Percentiles rank a stretch among this genome's conserved stretches.
These are phyloP conservation scores for Cicer cuneatum DNA, from an alignment of 306 rosid species.

Conservation along the genomic window DNA sequence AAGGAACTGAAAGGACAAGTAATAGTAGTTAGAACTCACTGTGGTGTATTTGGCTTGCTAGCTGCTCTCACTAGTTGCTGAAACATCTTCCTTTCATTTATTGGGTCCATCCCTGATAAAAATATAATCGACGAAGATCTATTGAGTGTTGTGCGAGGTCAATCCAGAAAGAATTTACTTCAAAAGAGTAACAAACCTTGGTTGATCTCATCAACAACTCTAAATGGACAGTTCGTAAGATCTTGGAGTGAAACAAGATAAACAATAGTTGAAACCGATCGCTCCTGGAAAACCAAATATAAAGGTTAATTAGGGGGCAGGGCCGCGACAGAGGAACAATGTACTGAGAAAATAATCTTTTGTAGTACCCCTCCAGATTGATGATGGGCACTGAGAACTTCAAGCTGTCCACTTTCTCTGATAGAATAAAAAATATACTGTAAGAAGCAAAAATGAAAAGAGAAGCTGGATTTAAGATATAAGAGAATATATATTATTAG, in stretches of 20 bases:
- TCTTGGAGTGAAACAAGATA: conserved; percentile 98
- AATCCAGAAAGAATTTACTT: conserved; percentile 40
- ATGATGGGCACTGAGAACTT: conserved; percentile 92
- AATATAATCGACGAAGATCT: conserved; percentile 30
- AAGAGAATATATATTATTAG: not conserved
- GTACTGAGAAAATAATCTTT: conserved; percentile 31
- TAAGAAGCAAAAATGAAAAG: conserved; percentile 22
- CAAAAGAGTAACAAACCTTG: conserved; percentile 66
- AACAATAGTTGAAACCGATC: conserved; percentile 93
- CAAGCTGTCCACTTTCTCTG: conserved; percentile 83
- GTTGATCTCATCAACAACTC: conserved; percentile 98
- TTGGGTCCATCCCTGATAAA: conserved; percentile 92
- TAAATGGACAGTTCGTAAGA: conserved; percentile 93
- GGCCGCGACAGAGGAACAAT: conserved; percentile 12
- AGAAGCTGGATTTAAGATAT: conserved; percentile 11
- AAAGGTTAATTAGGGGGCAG: conserved; percentile 21
- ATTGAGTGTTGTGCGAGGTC: conserved; percentile 4
- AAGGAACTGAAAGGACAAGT: conserved; percentile 27
- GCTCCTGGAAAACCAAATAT: conserved; percentile 63
- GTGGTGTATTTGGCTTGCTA: conserved; percentile 95
- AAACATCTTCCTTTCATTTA: conserved; percentile 98
- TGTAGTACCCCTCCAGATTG: conserved; percentile 95
- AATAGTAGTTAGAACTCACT: conserved; percentile 59
- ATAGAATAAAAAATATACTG: conserved; percentile 37
- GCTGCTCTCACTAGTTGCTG: conserved; percentile 98